A percentile compares a stretch with the other conserved stretches of the same genome.
phyloP scores from a whole-genome alignment of 805 yeast species.

The Teunomyces aglyptinius region DNA sequence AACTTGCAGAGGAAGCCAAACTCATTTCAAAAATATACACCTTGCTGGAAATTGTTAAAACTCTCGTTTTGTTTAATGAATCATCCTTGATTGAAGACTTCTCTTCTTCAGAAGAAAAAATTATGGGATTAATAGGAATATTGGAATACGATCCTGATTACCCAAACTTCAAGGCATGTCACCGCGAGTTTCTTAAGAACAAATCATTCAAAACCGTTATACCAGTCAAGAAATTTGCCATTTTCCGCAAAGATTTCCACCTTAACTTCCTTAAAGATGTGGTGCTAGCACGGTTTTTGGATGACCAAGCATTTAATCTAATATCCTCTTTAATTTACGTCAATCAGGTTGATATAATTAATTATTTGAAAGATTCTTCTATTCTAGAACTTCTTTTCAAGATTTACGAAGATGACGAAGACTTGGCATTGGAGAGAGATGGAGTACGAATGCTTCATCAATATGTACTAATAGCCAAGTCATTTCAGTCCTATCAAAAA shows the following conservation, averaged over 20 bases:
- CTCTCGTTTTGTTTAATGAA: slow-evolving; percentile 71
- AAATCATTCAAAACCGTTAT: slow-evolving; percentile 68
- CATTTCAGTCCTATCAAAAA: slow-evolving; percentile 58
- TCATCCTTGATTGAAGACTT: slow-evolving; percentile 32
- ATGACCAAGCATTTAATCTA: slow-evolving; percentile 71
- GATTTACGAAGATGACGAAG: slow-evolving; percentile 40
- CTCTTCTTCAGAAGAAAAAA: slow-evolving; percentile 28
- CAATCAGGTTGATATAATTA: slow-evolving; percentile 67
- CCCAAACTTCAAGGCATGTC: slow-evolving; percentile 77
- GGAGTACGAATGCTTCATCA: slow-evolving; percentile 81
- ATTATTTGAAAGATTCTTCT: slow-evolving; percentile 50
- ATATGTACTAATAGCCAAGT: slow-evolving; percentile 71
- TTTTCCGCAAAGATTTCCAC: slow-evolving; percentile 73
- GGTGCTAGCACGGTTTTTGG: slow-evolving; percentile 75
- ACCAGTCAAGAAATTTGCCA: slow-evolving; percentile 48
- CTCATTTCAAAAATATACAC: slow-evolving; percentile 57
- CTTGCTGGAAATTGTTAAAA: slow-evolving; percentile 72
- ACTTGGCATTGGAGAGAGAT: slow-evolving; percentile 42
- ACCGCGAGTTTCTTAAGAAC: slow-evolving; percentile 60
- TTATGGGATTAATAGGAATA: slow-evolving; percentile 65
- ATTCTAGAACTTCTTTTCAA: slow-evolving; percentile 58
- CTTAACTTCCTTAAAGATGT: slow-evolving; percentile 84
- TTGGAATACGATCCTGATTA: slow-evolving; percentile 87
- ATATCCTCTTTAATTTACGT: slow-evolving; percentile 64
- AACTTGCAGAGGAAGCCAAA: slow-evolving; percentile 52